Evolutionary conservation across 495 filamentous ascomycete genomes (phyloP), one percentile per base, ranked within the genome.

Genomic region (Talaromyces trachyspermus): DNA sequence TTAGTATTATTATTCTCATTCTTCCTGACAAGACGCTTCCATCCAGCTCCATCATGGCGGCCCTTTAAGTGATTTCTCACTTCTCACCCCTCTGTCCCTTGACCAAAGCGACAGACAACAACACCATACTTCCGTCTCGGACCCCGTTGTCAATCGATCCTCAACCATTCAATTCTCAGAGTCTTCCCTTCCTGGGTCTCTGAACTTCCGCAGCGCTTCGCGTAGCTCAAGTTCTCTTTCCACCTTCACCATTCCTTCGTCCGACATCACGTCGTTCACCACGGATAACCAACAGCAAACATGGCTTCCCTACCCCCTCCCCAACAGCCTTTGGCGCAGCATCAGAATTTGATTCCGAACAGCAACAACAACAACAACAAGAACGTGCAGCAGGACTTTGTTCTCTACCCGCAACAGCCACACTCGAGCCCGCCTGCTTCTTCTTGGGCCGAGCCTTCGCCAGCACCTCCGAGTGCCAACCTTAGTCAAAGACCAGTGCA

Each of bases 201-300:
- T 76, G 73, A 77, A 77, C 72, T 74, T 68, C 49, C 69, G 72
- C 68, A 65, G 59, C 65, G 66, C 69, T 53, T 64, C 68, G 68
- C 63, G 66, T 74, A 64, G 65, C 71, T 73, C 67, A 65, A 74
- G 74, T 77, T 74, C 72, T 55, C 49, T 43, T 35, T 45, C 54
- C 46, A 43, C 52, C 46, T 59, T 62, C 66, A 68, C 60, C 54
- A 65, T 65, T 62, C n/a, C n/a, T n/a, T 53, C 62, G 54, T 54
- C 71, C 67, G 70, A 75, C 75, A 51, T 72, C 54, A 70, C 66
- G 68, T 78, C 77, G 72, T 76, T 73, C 76, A 81, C 65, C 71
- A 83, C 79, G 79, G 78, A 80, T 80, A 69, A 72, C 55, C 59
- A 61, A 61, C 76, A 75, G 68, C 70, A 73, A 77, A 43, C 69